Base-by-base conservation (phyloP, 1,284 basidiomycete genomes). In the Fistulina hepatica region DNA sequence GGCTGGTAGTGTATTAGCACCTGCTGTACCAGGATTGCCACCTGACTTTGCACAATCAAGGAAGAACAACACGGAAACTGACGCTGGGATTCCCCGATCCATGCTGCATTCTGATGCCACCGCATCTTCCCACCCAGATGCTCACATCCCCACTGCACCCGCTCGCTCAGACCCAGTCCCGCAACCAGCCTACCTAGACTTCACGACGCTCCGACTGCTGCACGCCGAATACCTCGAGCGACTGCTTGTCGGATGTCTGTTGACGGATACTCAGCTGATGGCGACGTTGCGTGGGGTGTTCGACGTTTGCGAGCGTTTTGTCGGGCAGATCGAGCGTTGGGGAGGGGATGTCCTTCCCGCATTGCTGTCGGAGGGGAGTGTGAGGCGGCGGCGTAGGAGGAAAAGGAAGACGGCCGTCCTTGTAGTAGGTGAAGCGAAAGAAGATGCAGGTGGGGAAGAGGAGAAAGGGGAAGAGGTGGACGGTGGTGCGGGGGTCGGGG, bases 261-360 rank as follows among this genome's bases (percentile, higher is more conserved):
- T 94, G 23, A 73, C 80, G 3, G 82, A 89, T 46, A 54, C 72
- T 0, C 61, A 69, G 2, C 60, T 86, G 11, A 75, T 78, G 5
- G 57, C 70, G 2, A 72, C 78, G 30, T 63, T 90, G 21, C 73
- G 78, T 10, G 67, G 75, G 28, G 77, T 92, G 38, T 64, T 93
- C 36, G 83, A 88, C 45, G 65, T 80, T 3, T 93, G 88, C 54
- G 84, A 86, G 52, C 69, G 76, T 6, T 89, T 94, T 50, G 81
- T 81, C 11, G 84, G 76, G 6, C 73, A 86, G 42, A 73, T 92
- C 0, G 89, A 92, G 57, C 63, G 88, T 33, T 94, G 90, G 90
- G 85, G 85, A n/a, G 90, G 88, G 0, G 88, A 93, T 52, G 75
- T 93, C 3, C 62, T 93, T 2, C 90, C 90, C 8, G 83, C 81